Percentiles rank a stretch among this genome's conserved stretches.
Conservation (phyloP, 2,329 filamentous ascomycete genomes). For the Fusarium sp. region DNA sequence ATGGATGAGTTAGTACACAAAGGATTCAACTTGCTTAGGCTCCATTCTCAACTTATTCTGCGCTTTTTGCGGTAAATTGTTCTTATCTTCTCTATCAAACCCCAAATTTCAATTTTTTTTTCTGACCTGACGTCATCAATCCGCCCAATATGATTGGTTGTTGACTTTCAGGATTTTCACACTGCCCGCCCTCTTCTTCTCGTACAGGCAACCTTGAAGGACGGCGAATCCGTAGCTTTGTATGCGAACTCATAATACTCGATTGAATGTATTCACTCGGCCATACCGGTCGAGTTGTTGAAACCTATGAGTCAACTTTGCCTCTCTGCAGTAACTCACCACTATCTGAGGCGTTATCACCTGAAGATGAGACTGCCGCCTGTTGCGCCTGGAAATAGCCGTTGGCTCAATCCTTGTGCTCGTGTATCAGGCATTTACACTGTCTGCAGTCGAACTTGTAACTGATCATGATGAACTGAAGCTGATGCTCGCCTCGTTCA, state of each 20-base stretch:
- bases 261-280: background rate
- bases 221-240: conserved; percentile 27
- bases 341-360: background rate
- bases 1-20: background rate
- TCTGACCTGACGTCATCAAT: conserved; percentile 39
- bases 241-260: background rate
- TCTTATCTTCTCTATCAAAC: background rate
- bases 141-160: conserved; percentile 31
- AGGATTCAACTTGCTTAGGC: background rate
- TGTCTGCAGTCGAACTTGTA: background rate
- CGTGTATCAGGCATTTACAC: conserved; percentile 28
- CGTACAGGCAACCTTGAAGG: conserved; percentile 21
- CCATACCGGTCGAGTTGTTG: background rate
- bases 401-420: conserved; percentile 24
- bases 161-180: conserved; percentile 27
- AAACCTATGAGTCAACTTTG: conserved; percentile 4
- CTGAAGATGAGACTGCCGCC: conserved; percentile 27
- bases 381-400: conserved; percentile 18
- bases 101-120: conserved; percentile 1
- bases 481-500: background rate
- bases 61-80: background rate
- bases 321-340: background rate
- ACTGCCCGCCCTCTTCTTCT: conserved; percentile 16
- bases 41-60: background rate
- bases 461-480: background rate